A percentile compares a stretch with the other conserved stretches of the same genome.
Evolutionary conservation across 768 basidiomycete species (phyloP).

Genomic region (Aureoboletus auriporus): DNA sequence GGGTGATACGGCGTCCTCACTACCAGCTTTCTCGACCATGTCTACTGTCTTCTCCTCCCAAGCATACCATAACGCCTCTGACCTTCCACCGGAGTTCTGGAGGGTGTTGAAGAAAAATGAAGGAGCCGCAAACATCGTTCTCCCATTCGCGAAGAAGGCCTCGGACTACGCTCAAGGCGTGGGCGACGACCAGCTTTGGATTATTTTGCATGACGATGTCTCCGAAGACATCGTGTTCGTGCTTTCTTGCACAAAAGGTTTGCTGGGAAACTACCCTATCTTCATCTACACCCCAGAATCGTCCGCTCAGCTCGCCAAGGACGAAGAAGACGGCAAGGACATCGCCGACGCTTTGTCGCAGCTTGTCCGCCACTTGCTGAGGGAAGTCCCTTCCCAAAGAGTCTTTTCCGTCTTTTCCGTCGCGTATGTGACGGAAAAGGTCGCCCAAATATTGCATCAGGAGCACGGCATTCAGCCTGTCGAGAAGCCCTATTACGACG

Average conservation of each 20-base stretch:
- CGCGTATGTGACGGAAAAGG: slow-evolving; percentile 40
- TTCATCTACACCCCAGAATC: slow-evolving; percentile 55
- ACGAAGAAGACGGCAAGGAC: slow-evolving; percentile 14
- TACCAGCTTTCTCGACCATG: slow-evolving; percentile 19
- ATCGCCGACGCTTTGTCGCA: slow-evolving; percentile 38
- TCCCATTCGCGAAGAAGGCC: slow-evolving; percentile 36
- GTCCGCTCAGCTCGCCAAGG: slow-evolving; percentile 31
- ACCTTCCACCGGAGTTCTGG: slow-evolving; percentile 28
- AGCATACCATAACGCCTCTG: slow-evolving; percentile 7
- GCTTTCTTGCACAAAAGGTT: slow-evolving; percentile 54
- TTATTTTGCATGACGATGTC: slow-evolving; percentile 21
- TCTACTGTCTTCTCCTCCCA: slow-evolving; percentile 1
- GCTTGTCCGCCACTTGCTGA: slow-evolving; percentile 40
- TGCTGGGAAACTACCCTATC: slow-evolving; percentile 58
- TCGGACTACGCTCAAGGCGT: slow-evolving; percentile 2
- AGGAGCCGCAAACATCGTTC: slow-evolving; percentile 36
- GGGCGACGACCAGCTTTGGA: slow-evolving; percentile 26
- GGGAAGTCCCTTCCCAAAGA: slow-evolving; percentile 34
- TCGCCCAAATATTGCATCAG: slow-evolving; percentile 38
- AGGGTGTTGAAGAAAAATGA: slow-evolving; percentile 26
- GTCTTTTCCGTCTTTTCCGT: slow-evolving; percentile 67
- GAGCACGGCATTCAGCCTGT: slow-evolving; percentile 20
- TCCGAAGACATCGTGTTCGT: slow-evolving; percentile 34
- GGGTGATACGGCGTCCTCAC: slow-evolving; percentile 9
- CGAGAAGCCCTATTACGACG: slow-evolving; percentile 54